Evolutionary conservation across 768 basidiomycete genomes (phyloP).

Genomic region (Trametes cingulata): DNA sequence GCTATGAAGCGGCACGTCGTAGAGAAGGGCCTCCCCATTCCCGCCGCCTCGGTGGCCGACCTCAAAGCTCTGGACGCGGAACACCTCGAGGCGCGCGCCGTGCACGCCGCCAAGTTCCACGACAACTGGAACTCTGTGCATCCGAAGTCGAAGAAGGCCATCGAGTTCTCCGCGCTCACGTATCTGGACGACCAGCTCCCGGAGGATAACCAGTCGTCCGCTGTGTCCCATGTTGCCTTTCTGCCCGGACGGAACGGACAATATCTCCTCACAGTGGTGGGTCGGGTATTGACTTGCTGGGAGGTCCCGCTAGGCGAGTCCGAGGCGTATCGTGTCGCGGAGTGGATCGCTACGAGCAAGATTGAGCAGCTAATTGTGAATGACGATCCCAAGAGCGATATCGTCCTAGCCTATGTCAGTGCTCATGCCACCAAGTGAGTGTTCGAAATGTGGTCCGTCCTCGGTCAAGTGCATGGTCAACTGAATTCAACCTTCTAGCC

Average conservation of each 20-base stretch:
- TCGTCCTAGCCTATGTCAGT: slow-evolving; percentile 27
- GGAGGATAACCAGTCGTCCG: slow-evolving; percentile 15
- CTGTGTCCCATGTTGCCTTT: slow-evolving; percentile 33
- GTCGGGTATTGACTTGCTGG: slow-evolving; percentile 34
- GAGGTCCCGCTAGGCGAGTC: slow-evolving; percentile 37
- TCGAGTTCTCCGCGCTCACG: slow-evolving; percentile 29
- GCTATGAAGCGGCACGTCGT: slow-evolving; percentile 37
- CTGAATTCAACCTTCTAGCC: neutral
- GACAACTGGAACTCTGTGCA: slow-evolving; percentile 36
- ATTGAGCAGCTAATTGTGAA: slow-evolving; percentile 34
- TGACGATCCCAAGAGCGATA: slow-evolving; percentile 29
- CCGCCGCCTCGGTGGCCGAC: slow-evolving; percentile 29
- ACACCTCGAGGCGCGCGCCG: slow-evolving; percentile 36
- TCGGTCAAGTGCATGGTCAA: neutral
- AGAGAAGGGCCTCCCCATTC: slow-evolving; percentile 35
- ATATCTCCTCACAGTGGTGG: slow-evolving; percentile 33
- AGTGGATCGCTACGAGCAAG: slow-evolving; percentile 21
- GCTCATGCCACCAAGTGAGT: slow-evolving; percentile 23
- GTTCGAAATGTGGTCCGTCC: neutral
- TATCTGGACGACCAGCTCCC: slow-evolving; percentile 15
- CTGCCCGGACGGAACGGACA: slow-evolving; percentile 33
- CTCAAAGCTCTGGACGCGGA: slow-evolving; percentile 32
- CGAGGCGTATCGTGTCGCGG: slow-evolving; percentile 35
- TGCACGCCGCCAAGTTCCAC: slow-evolving; percentile 38
- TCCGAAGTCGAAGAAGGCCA: slow-evolving; percentile 24